A percentile compares a stretch with the other conserved stretches of the same genome.
Conservation (phyloP, 163 green algal species). For the Chlamydomonas reinhardtii region DNA sequence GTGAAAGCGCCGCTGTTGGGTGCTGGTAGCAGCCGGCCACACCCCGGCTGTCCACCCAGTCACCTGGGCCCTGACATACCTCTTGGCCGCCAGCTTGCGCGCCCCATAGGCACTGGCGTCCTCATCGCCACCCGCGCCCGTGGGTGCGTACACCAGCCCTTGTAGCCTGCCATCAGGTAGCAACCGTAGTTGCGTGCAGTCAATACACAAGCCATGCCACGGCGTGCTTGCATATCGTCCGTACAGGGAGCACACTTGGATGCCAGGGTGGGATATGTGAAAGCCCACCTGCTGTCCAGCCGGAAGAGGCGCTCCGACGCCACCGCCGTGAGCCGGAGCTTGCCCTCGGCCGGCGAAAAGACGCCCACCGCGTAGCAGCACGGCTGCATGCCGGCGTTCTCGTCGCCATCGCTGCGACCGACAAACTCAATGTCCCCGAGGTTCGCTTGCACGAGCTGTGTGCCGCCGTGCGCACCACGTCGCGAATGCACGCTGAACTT, state of each 20-base stretch:
- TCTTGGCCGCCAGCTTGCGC: constrained; percentile 3
- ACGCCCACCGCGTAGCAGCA: constrained; percentile 22
- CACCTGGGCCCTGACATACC: not conserved
- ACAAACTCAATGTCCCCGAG: constrained; percentile 32
- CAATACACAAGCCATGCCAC: too few species aligned
- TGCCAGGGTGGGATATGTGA: too few species aligned
- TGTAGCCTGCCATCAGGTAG: not conserved
- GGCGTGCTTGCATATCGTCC: too few species aligned
- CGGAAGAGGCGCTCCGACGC: constrained; percentile 27
- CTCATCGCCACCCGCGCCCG: constrained; percentile 9
- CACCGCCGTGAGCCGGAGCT: constrained; percentile 27
- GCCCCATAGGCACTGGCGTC: not conserved
- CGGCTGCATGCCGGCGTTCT: not conserved
- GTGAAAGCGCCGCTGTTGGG: too few species aligned
- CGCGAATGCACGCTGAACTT: constrained; percentile 16
- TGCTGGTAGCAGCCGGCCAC: too few species aligned
- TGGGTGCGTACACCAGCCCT: constrained; percentile 32
- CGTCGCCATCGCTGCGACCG: constrained; percentile 4
- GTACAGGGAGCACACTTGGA: too few species aligned
- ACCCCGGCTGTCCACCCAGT: too few species aligned
- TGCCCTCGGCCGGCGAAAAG: not conserved
- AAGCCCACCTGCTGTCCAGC: constrained; percentile 22
- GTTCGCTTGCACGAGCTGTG: constrained; percentile 1
- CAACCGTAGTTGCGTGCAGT: too few species aligned
- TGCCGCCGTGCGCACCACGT: not conserved